Evolutionary conservation across 176 grass and related monocot genomes (phyloP), one percentile per base, ranked within the genome.

Genomic region (Lolium perenne): DNA sequence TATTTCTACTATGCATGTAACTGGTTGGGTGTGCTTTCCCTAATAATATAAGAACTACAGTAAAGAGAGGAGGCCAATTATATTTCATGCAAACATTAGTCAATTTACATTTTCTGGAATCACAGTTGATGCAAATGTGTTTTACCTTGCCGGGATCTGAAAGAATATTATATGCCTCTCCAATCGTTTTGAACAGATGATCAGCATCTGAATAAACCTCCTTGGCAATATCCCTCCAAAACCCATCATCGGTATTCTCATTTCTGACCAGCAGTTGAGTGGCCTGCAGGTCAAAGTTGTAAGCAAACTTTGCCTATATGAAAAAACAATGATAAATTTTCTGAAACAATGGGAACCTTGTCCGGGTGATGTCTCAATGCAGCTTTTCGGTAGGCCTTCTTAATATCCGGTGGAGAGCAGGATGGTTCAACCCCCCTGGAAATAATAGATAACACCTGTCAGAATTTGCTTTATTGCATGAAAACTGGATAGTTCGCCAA

Each of bases 301-400:
- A 85, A 88, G 55, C 10, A 69, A 81, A 81, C 46, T 87, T 9
- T 72, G 46, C 70, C 10, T 53, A 22, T 75, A 84, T 74, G 35
- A 64, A 8, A 66, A 81, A 77, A 60, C 14, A 88, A 76, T 43
- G 68, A 57, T 76, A 80, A 82, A 50, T 57, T 47, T 2, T 71
- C 12, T 88, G 1, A 43, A 71, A 18, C 38, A 70, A 80, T 47
- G 22, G 29, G 17, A 66, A 95, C 95, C 91, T 97, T 99, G 56
- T 99, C 97, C 46, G 97, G 97, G 68, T 99, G 97, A 88, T 99
- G 94, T 80, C 78, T 92, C 72, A 97, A 80, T 78, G 97, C 97
- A 90, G 97, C 94, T 86, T 99, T 99, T 38, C 94, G 87, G 69
- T 99, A 99, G 4, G 94, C 92, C 77, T 97, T 99, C 85, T 99